Percentiles rank a stretch among this genome's conserved stretches.
These are phyloP conservation scores for Aspergillus ochraceus DNA, from an alignment of 2,329 filamentous ascomycete genomes.

Conservation along the genomic window DNA sequence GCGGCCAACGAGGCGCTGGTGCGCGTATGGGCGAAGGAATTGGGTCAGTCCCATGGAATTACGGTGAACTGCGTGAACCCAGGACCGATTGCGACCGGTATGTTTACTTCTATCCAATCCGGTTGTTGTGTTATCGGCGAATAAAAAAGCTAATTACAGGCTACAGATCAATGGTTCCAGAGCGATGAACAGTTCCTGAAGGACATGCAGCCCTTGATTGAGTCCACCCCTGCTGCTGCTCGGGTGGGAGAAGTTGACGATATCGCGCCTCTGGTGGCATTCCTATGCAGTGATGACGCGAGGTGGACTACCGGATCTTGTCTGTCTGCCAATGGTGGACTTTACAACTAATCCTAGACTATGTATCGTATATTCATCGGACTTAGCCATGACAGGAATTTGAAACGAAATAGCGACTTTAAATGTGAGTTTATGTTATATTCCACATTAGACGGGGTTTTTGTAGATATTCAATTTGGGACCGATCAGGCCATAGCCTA, in stretches of 20 bases:
- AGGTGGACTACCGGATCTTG: constrained; percentile 31
- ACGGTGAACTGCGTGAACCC: constrained; percentile 62
- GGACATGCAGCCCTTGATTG: constrained; percentile 34
- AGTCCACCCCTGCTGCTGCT: constrained; percentile 32
- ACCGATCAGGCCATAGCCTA: too few relatives aligned
- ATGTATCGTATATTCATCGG: too few relatives aligned
- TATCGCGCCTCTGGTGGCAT: constrained; percentile 33
- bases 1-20: constrained; percentile 62
- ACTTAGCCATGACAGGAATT: too few relatives aligned
- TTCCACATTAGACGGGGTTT: too few relatives aligned
- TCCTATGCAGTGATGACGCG: constrained; percentile 31
- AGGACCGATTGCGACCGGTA: constrained; percentile 55
- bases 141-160: neutral
- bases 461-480: too few relatives aligned
- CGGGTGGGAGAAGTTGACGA: constrained; percentile 32
- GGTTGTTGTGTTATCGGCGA: too few relatives aligned
- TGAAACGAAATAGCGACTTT: too few relatives aligned
- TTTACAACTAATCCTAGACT: constrained; percentile 6
- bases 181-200: constrained; percentile 29
- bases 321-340: constrained; percentile 31
- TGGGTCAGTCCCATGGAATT: constrained; percentile 46
- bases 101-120: neutral
- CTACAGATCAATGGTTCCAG: constrained; percentile 30
- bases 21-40: constrained; percentile 59
- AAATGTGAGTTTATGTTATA: too few relatives aligned